A percentile compares a stretch with the other conserved stretches of the same genome.
Conservation (phyloP, 345 rosid genomes). For the Salix arbutifolia region DNA sequence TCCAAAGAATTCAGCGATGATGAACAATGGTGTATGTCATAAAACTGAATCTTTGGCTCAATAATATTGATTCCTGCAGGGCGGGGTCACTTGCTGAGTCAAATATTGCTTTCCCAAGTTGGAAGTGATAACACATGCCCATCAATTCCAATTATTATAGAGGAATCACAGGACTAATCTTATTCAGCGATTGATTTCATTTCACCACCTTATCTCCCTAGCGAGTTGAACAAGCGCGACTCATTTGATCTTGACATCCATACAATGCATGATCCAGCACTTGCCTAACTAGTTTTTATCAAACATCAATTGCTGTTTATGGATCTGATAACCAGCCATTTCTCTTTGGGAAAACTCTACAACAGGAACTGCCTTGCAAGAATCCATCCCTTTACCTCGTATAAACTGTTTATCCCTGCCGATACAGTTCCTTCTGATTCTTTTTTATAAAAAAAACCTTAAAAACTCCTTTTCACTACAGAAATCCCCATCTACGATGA, state of each 20-base stretch:
- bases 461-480: too few relatives aligned
- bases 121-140: not conserved
- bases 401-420: too few relatives aligned
- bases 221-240: not conserved
- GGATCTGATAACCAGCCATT: too few relatives aligned
- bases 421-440: too few relatives aligned
- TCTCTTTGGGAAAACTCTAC: not conserved
- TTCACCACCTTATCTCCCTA: not conserved
- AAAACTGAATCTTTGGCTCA: not conserved
- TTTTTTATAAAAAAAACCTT: too few relatives aligned
- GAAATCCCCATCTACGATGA: too few relatives aligned
- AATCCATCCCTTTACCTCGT: not conserved
- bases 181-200: not conserved
- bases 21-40: not conserved
- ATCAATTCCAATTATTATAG: not conserved
- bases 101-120: not conserved
- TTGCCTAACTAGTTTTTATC: too few relatives aligned
- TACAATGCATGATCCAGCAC: not conserved
- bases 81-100: not conserved
- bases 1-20: not conserved
- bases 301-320: not conserved
- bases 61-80: not conserved
- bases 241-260: not conserved
- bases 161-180: not conserved
- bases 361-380: not conserved